Conservation (phyloP, 192 early-diverging fungal genomes). For the Coemansia sp. region DNA sequence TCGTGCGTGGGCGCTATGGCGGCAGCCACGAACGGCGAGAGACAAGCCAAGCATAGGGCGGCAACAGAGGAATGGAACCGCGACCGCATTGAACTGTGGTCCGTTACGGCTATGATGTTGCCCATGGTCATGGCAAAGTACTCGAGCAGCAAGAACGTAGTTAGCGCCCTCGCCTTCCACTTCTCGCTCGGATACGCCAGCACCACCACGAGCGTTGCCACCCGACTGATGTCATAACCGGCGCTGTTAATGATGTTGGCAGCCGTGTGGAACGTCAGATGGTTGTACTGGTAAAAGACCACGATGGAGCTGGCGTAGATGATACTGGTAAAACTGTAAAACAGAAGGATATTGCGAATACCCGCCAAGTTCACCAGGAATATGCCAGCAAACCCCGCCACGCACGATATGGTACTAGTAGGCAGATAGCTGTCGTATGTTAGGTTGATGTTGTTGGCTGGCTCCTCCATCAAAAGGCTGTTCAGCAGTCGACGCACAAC, state of each 20-base stretch:
- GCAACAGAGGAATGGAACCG: conserved; percentile 18
- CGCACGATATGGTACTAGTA: conserved; percentile 23
- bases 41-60: conserved; percentile 16
- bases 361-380: conserved; percentile 34
- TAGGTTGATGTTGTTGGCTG: conserved; percentile 27
- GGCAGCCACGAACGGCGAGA: conserved; percentile 22
- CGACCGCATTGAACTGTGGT: conserved; percentile 6
- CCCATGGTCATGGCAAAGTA: conserved; percentile 36
- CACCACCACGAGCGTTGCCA: conserved; percentile 30
- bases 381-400: conserved; percentile 25
- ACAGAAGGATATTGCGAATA: conserved; percentile 21
- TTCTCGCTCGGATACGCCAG: conserved; percentile 36
- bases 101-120: conserved; percentile 21
- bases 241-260: conserved; percentile 12
- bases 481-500: conserved; percentile 20
- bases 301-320: conserved; percentile 28
- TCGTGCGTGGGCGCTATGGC: conserved; percentile 31
- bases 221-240: conserved; percentile 27
- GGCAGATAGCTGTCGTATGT: conserved; percentile 29
- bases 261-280: conserved; percentile 6
- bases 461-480: conserved; percentile 19
- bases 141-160: conserved; percentile 22
- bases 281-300: conserved; percentile 12
- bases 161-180: conserved; percentile 36
- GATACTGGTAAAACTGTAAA: conserved; percentile 19